Percentiles rank a stretch among this genome's conserved stretches.
Evolutionary conservation across 495 filamentous ascomycete genomes (phyloP).

Genomic region (Xylaria cubensis): DNA sequence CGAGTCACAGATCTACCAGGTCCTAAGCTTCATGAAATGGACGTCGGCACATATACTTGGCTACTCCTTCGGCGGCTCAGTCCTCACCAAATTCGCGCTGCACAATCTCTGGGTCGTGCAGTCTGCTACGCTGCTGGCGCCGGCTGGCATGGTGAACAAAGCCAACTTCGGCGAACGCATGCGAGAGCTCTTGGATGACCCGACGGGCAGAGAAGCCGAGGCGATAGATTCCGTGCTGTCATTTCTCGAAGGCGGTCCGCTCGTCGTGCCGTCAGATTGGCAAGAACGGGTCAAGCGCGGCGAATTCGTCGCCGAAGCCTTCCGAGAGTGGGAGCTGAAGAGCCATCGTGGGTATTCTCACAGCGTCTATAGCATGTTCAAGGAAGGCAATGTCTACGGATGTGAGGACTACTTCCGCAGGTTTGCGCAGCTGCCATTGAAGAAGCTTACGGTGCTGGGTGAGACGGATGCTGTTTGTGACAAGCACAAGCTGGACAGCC

Average conservation of each 20-base stretch:
- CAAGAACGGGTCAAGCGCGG: slow-evolving; percentile 48
- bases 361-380: slow-evolving; percentile 51
- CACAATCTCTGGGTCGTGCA: slow-evolving; percentile 31
- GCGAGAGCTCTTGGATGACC: slow-evolving; percentile 1
- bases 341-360: slow-evolving; percentile 51
- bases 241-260: slow-evolving; percentile 46
- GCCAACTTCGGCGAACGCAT: not conserved
- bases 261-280: slow-evolving; percentile 51
- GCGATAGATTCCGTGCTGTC: slow-evolving; percentile 45
- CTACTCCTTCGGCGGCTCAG: slow-evolving; percentile 37
- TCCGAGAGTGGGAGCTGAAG: slow-evolving; percentile 52
- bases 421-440: slow-evolving; percentile 39
- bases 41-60: slow-evolving; percentile 37
- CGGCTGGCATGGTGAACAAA: slow-evolving; percentile 33
- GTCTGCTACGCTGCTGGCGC: slow-evolving; percentile 36
- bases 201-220: slow-evolving; percentile 29
- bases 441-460: slow-evolving; percentile 46
- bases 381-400: slow-evolving; percentile 52
- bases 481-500: slow-evolving; percentile 14
- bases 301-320: slow-evolving; percentile 53
- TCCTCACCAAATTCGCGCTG: slow-evolving; percentile 30
- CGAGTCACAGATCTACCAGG: slow-evolving; percentile 32
- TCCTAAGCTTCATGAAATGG: slow-evolving; percentile 35
- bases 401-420: slow-evolving; percentile 45
- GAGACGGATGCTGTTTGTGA: slow-evolving; percentile 49